Base-by-base conservation (phyloP, 148 eudicot species). In the Nepenthes gracilis region DNA sequence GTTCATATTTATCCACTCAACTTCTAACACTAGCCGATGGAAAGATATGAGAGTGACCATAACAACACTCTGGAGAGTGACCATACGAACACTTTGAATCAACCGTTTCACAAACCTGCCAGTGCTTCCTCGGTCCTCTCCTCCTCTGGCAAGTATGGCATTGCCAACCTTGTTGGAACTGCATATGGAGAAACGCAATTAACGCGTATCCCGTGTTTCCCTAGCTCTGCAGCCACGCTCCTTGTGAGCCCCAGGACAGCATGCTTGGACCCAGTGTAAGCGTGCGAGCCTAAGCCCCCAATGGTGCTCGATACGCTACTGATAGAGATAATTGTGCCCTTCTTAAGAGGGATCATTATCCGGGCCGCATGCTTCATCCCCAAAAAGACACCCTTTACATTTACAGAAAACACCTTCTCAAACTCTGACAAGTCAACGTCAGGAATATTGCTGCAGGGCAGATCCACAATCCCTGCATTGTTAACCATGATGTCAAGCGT, bases 311-410 rank as follows among this genome's bases (percentile, higher is more conserved):
- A 47, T 12, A 93, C 92, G 33, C 99, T 93, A 47, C 78, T 69
- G 0, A 93, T 36, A 45, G 95, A 84, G 9, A 93, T 33, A 3
- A 93, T 86, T 1, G 94, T 79, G 9, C 99, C 99, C 47, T 70
- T 86, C 72, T 72, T 82, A 2, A 54, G 43, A 1, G 99, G 99
- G 70, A 93, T 93, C 99, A 93, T 93, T 52, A 80, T 61, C 34
- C 87, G 84, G 61, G 97, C 81, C 7, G 99, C 99, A n/a, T 93
- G 99, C 58, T 93, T 93, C 99, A 93, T 89, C 59, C 97, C 95
- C 14, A 79, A 55, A 58, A 93, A 93, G 15, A 70, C 79, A 15
- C 99, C 96, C 66, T 83, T 93, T 51, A 84, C 95, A 23, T 89
- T 93, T 14, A 89, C 72, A 64, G 85, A 81, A 43, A 89, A 83